Evolutionary conservation across 2,329 filamentous ascomycete species (phyloP).

Genomic region (Dryadomyces quercivorus): DNA sequence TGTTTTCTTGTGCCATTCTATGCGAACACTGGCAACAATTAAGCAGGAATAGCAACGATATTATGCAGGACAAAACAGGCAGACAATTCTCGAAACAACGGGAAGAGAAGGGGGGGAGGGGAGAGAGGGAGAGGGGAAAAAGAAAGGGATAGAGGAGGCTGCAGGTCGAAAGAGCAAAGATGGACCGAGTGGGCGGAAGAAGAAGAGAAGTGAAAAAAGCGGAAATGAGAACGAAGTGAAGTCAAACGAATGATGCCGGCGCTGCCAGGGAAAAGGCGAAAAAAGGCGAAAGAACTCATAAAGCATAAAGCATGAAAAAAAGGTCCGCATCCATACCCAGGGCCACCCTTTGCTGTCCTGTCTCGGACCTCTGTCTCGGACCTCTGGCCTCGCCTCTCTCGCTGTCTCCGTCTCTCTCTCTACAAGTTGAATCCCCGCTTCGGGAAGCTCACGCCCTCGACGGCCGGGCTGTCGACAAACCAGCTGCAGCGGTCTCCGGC

Average conservation of each 20-base stretch:
- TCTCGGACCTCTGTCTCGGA: constrained; percentile 45
- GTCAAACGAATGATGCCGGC: neutral
- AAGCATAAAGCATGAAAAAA: neutral
- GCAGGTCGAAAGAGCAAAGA: neutral
- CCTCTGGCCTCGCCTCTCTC: neutral
- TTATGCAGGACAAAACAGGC: neutral
- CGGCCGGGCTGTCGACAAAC: constrained; percentile 82
- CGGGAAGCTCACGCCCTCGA: constrained; percentile 76
- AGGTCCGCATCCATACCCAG: neutral
- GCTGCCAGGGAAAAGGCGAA: neutral
- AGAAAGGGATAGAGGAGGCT: neutral
- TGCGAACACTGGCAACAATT: too few relatives aligned
- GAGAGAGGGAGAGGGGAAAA: neutral
- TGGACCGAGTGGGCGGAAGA: neutral
- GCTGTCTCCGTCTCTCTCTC: neutral
- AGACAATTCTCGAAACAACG: neutral
- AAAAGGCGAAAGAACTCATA: neutral
- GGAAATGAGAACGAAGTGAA: neutral
- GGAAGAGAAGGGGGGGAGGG: neutral
- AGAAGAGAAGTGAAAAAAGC: neutral
- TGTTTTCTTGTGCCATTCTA: too few relatives aligned
- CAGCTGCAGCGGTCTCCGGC: constrained; percentile 81
- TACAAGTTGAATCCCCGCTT: constrained; percentile 51
- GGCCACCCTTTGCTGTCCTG: constrained; percentile 12
- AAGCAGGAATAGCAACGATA: too few relatives aligned